These are phyloP conservation scores for Rhizophagus clarus DNA, from an alignment of 192 early-diverging fungal species.

Conservation along the genomic window DNA sequence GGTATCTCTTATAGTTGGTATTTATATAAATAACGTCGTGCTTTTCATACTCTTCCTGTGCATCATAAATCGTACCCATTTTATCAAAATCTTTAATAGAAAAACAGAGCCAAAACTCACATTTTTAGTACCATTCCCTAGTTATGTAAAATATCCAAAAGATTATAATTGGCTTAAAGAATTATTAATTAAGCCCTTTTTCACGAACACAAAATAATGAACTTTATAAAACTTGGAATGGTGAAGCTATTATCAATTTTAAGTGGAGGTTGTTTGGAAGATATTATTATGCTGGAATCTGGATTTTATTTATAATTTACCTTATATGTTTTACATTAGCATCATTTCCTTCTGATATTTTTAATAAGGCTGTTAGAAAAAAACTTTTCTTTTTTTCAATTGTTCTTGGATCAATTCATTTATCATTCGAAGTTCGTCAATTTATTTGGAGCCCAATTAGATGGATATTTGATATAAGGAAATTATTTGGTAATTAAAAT, in stretches of 20 bases:
- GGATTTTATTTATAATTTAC: background rate
- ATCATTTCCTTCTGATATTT: background rate
- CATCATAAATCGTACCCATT: too few species aligned
- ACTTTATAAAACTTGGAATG: conserved; percentile 22
- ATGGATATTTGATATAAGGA: background rate
- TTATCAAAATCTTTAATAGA: too few species aligned
- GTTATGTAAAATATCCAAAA: too few species aligned
- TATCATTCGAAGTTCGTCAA: conserved; percentile 4
- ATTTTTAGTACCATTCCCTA: too few species aligned
- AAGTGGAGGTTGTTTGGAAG: background rate
- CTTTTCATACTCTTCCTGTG: too few species aligned
- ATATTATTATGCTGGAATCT: too few species aligned
- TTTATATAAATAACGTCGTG: too few species aligned
- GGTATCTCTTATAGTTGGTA: too few species aligned
- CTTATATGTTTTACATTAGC: background rate
- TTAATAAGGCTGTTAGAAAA: too few species aligned
- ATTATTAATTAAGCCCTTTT: background rate
- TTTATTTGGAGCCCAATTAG: background rate
- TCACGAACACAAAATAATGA: background rate
- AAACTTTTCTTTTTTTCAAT: background rate
- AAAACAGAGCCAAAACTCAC: too few species aligned
- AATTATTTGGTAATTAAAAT: background rate
- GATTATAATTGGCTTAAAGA: too few species aligned
- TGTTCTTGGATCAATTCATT: background rate
- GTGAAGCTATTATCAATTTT: background rate